These are phyloP conservation scores for Henckelia pumila DNA, from an alignment of 257 asterid genomes.

Conservation along the genomic window DNA sequence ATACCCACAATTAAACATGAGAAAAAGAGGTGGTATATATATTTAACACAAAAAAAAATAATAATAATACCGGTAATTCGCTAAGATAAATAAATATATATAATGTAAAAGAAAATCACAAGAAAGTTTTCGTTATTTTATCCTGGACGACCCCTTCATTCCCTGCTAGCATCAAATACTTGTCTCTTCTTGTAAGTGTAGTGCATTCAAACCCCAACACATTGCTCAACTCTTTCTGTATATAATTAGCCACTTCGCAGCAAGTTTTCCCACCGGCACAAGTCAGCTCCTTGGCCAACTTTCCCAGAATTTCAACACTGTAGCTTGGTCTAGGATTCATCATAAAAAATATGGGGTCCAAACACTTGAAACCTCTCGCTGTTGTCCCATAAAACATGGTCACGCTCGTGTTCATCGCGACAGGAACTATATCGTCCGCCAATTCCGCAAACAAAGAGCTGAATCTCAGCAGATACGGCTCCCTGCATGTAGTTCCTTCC, in stretches of 20 bases:
- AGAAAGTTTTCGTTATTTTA: constrained; percentile 4
- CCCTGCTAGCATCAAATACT: constrained; percentile 93
- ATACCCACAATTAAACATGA: too few relatives aligned
- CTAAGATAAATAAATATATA: too few relatives aligned
- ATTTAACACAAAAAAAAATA: too few relatives aligned
- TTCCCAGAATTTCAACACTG: constrained; percentile 46
- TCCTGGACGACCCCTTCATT: constrained; percentile 73
- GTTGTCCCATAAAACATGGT: constrained; percentile 91
- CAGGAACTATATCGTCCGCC: constrained; percentile 80
- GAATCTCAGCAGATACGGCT: constrained; percentile 78
- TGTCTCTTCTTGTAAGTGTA: constrained; percentile 68
- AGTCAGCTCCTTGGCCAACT: constrained; percentile 55
- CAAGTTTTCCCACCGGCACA: constrained; percentile 73
- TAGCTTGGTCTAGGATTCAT: constrained; percentile 82
- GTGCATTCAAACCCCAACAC: constrained; percentile 95
- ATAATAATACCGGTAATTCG: too few relatives aligned
- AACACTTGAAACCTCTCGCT: constrained; percentile 82
- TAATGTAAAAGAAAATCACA: background rate
- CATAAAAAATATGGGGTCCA: constrained; percentile 78
- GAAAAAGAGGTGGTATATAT: too few relatives aligned
- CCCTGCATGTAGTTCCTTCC: constrained; percentile 95
- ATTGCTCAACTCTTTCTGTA: constrained; percentile 57
- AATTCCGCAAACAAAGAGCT: constrained; percentile 87
- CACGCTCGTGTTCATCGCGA: constrained; percentile 68
- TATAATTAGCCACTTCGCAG: constrained; percentile 81